A percentile compares a stretch with the other conserved stretches of the same genome.
phyloP scores from a whole-genome alignment of 2,329 filamentous ascomycete genomes.

The Torrubiella hemipterigena region DNA sequence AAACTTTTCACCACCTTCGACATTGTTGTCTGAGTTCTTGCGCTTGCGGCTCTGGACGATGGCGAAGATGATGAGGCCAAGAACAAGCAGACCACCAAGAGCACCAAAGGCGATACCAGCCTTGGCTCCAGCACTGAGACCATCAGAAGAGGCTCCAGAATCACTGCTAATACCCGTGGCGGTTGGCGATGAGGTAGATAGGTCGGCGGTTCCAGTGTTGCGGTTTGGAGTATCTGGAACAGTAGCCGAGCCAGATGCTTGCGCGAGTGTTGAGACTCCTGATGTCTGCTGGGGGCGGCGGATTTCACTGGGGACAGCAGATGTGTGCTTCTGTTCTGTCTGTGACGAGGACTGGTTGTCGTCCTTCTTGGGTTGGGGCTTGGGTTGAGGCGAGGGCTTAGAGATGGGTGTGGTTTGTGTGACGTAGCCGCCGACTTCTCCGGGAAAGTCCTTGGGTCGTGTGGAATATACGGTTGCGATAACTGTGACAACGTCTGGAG shows the following conservation, averaged over 20 bases:
- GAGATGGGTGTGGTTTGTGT: too few species aligned
- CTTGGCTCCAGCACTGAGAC: constrained; percentile 36
- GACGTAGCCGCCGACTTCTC: constrained; percentile 28
- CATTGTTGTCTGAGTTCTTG: constrained; percentile 40
- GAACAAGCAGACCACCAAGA: constrained; percentile 52
- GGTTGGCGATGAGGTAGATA: too few species aligned
- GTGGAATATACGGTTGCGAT: constrained; percentile 29
- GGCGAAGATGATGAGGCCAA: constrained; percentile 60
- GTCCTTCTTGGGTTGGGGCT: too few species aligned
- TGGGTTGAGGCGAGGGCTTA: too few species aligned
- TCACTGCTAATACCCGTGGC: constrained; percentile 12
- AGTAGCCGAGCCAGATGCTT: too few species aligned
- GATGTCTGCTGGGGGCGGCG: too few species aligned
- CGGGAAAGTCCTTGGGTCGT: constrained; percentile 25
- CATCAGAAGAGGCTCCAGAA: constrained; percentile 4
- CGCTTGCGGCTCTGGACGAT: constrained; percentile 60
- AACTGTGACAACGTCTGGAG: constrained; percentile 9
- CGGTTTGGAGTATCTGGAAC: too few species aligned
- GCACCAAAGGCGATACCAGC: constrained; percentile 81
- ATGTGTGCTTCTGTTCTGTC: too few species aligned
- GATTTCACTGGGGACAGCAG: too few species aligned
- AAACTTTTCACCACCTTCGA: constrained; percentile 48
- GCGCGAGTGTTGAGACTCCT: too few species aligned
- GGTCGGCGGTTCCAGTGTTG: too few species aligned
- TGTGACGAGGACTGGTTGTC: constrained; percentile 1